Base-by-base conservation (phyloP, 495 filamentous ascomycete species). In the Melanomma pulvis-pyrius region DNA sequence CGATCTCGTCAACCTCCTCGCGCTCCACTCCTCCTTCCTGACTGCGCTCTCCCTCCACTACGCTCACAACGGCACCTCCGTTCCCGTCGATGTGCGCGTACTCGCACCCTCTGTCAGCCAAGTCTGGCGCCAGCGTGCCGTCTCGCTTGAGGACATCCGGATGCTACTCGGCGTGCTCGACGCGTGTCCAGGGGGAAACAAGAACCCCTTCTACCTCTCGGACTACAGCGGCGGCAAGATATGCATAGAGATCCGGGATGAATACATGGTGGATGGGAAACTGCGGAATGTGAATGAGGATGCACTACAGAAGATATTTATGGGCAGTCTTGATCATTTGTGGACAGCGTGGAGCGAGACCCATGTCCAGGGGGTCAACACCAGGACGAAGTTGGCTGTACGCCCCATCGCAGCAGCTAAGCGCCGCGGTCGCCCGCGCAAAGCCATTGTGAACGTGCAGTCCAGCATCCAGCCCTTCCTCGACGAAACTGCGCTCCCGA, bases 51-150 rank as follows among this genome's bases (percentile, higher is more conserved):
- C 79, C 21, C 72, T 88, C 55, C 82, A 87, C 61, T 81, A 82
- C 61, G 86, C 85, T 0, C 88, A 92, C 77, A 84, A 89, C 77
- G 86, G 87, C 69, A 77, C 79, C 9, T 72, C 80, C 39, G 81
- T 83, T 0, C 86, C 88, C 11, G 81, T 81, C 39, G 86, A 90
- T 71, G 68, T 90, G 29, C 79, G 79, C n/a, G 74, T 71, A 1
- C 75, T 91, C 7, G 81, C 78, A 39, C 80, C 82, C 4, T 79
- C 81, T 60, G 77, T 88, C 47, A 80, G 83, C 5, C 81, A 81
- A 65, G 73, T 81, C 44, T 91, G 87, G 87, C 81, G 84, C 44
- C 86, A 84, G 74, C 79, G 86, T 34, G 77, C 72, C 59, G 85
- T 90, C 5, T 80, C 75, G 0, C 66, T 83, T 5, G 79, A 82